phyloP scores from a whole-genome alignment of 176 grass and related monocot genomes.

The maize (Zea mays) region Zm-B73-REFERENCE-NAM-5.0 NC_050103.1:173059001-173059500 shows the following conservation, averaged over 20 bases:
- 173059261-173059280: not conserved
- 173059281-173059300: not conserved
- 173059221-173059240: not conserved
- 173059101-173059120: not conserved
- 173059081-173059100: not conserved
- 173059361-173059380: not conserved
- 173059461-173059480: not conserved
- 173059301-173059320: not conserved
- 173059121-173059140: not conserved
- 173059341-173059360: not conserved
- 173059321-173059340: not conserved
- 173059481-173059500: not conserved
- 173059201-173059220: not conserved
- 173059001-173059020: slow-evolving; percentile 85
- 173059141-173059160: not conserved
- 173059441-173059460: not conserved
- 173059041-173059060: slow-evolving; percentile 1
- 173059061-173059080: too few relatives aligned
- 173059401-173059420: not conserved
- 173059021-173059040: slow-evolving; percentile 22
- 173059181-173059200: not conserved
- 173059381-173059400: not conserved
- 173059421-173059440: not conserved
- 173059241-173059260: not conserved
- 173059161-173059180: not conserved